Evolutionary conservation across 192 early-diverging fungal genomes (phyloP), one percentile per base, ranked within the genome.

Genomic region (Backusella psychrophila): DNA sequence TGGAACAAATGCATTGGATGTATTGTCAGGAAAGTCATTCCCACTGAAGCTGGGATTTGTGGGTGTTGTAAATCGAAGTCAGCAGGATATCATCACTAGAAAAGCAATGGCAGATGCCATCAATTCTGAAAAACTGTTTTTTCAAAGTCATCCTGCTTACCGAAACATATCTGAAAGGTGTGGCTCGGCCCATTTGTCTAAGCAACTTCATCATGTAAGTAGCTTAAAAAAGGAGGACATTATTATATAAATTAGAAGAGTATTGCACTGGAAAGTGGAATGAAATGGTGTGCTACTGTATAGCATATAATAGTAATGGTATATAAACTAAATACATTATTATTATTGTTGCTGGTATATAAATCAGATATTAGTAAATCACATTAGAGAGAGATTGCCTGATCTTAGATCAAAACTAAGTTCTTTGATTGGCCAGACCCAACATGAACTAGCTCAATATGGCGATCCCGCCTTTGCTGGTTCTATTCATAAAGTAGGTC

Each of bases 41-140:
- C 92, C 93, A 12, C 74, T 95, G 66, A 93, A 92, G 33, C 80
- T 95, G n/a, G 93, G 93, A 0, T 95, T 95, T 80, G 88, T 95
- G 66, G 93, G 93, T 52, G 87, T 93, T 17, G 90, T 95, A 35
- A 95, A 93, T 76, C 91, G 92, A 72, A 93, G 91, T 85, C 93
- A 95, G 73, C 91, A 93, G 44, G 93, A 93, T 79, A 95, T 93
- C 35, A 66, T 88, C 49, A 84, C 84, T n/a, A 91, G 85, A 71
- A 92, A 92, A 79, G 90, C 92, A 12, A 92, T 95, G 85, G 66
- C 80, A 14, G 92, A 93, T 21, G 90, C 93, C 9, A 84, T 93
- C 33, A 85, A 87, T 71, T 77, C 84, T 14, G 93, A 95, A 75
- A 76, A 76, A 12, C 86, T 90, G n/a, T 95, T 93, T 46, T 95